phyloP scores from a whole-genome alignment of 208 protist species.

The Trypanosoma brucei region DNA sequence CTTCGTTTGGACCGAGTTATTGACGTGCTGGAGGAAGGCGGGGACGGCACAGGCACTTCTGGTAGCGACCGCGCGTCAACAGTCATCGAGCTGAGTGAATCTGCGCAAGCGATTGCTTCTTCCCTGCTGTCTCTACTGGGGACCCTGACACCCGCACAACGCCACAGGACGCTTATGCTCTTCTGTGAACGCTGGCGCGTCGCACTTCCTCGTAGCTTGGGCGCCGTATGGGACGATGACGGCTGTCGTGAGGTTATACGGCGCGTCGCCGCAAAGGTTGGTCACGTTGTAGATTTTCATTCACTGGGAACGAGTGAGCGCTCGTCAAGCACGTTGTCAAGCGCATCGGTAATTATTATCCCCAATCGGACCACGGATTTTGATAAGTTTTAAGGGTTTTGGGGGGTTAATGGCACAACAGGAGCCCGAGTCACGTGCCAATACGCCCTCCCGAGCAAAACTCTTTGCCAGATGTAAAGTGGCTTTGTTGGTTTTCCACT shows the following conservation, averaged over 20 bases:
- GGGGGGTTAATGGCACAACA: too few relatives aligned
- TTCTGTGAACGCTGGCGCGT: background rate
- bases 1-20: slow-evolving; percentile 30
- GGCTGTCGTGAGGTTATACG: background rate
- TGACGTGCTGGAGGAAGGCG: background rate
- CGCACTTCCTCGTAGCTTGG: background rate
- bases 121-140: background rate
- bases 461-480: too few relatives aligned
- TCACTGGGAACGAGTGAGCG: background rate
- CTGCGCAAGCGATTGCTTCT: background rate
- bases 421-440: too few relatives aligned
- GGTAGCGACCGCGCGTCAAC: background rate
- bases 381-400: too few relatives aligned
- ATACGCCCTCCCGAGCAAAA: too few relatives aligned
- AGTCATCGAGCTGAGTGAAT: background rate
- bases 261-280: background rate
- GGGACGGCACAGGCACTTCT: background rate
- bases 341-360: background rate
- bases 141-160: background rate
- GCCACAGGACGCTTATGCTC: background rate
- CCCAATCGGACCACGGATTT: background rate
- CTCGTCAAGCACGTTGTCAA: background rate
- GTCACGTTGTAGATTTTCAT: background rate
- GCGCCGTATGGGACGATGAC: background rate
- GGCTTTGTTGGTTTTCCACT: too few relatives aligned